Percentiles rank a stretch among this genome's conserved stretches.
These are phyloP conservation scores for Colletotrichum eleusines DNA, from an alignment of 2,329 filamentous ascomycete species.

Conservation along the genomic window DNA sequence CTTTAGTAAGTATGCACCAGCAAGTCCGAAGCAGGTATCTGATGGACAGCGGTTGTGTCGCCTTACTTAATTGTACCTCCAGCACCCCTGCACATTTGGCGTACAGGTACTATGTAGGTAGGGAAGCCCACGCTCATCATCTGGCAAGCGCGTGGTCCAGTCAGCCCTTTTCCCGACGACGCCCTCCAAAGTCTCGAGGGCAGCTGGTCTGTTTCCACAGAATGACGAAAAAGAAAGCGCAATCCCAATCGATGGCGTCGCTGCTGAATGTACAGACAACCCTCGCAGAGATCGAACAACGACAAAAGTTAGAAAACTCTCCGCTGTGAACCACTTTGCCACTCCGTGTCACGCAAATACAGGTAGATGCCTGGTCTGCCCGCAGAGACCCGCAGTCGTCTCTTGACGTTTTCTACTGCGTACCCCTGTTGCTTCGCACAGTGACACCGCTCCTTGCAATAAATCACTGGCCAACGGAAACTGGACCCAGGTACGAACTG, in stretches of 20 bases:
- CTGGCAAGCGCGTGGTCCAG: conserved; percentile 19
- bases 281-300: conserved; percentile 17
- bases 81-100: neutral
- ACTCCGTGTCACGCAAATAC: neutral
- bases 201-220: conserved; percentile 37
- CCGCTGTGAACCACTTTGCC: neutral
- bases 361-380: neutral
- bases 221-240: conserved; percentile 33
- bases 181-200: conserved; percentile 11
- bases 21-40: neutral
- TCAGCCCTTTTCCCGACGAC: conserved; percentile 18
- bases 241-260: conserved; percentile 9
- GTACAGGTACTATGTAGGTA: neutral
- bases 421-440: neutral
- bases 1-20: neutral
- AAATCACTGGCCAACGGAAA: neutral
- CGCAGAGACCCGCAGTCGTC: neutral
- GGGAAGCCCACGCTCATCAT: conserved; percentile 21
- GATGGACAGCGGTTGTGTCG: neutral
- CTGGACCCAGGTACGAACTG: neutral
- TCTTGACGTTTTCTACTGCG: conserved; percentile 17
- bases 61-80: neutral
- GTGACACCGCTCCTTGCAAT: neutral
- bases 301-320: neutral
- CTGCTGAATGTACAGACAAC: neutral